These are phyloP conservation scores for Isatis lusitanica DNA, from an alignment of 441 rosid species.

Conservation along the genomic window DNA sequence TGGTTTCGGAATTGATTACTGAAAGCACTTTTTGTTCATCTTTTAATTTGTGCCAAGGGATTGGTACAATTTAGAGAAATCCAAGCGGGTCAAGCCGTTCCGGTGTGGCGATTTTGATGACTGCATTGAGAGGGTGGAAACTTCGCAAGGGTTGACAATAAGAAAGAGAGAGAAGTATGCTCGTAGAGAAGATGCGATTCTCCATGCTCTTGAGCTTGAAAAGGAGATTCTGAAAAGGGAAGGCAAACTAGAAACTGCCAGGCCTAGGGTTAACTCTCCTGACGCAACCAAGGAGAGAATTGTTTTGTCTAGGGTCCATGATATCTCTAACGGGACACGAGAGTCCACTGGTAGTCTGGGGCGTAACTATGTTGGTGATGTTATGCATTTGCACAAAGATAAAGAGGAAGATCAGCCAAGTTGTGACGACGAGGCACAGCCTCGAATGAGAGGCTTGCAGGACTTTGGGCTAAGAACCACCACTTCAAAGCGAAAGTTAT, in stretches of 20 bases:
- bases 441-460: constrained; percentile 86
- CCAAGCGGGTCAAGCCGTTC: constrained; percentile 96
- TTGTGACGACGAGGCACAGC: constrained; percentile 56
- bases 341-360: constrained; percentile 17
- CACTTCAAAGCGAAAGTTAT: constrained; percentile 57
- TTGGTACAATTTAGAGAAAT: constrained; percentile 98
- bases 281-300: constrained; percentile 46
- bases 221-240: constrained; percentile 60
- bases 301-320: constrained; percentile 44
- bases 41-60: constrained; percentile 52
- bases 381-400: constrained; percentile 43
- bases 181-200: constrained; percentile 98
- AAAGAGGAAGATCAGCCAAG: constrained; percentile 46
- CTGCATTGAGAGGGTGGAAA: constrained; percentile 88
- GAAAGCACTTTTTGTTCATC: constrained; percentile 4
- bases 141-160: constrained; percentile 73
- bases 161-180: constrained; percentile 98
- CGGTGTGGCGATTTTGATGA: constrained; percentile 98
- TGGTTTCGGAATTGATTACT: not conserved
- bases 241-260: constrained; percentile 47
- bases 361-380: constrained; percentile 21
- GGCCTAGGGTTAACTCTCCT: constrained; percentile 42
- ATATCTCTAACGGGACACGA: constrained; percentile 40
- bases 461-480: constrained; percentile 74
- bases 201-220: constrained; percentile 98